phyloP scores from a whole-genome alignment of 345 rosid species.

The Corchorus olitorius region DNA sequence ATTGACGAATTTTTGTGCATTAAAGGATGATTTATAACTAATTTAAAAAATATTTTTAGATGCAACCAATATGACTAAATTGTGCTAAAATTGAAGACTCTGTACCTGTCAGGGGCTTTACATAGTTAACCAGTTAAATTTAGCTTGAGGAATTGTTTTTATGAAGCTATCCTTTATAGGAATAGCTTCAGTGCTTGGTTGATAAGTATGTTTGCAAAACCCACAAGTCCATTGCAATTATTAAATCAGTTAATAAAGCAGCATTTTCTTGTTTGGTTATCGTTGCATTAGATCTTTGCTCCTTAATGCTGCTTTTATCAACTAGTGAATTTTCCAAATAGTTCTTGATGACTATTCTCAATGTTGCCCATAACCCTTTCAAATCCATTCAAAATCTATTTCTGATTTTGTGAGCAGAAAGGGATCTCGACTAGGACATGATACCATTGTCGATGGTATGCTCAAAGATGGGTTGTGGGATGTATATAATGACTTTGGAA shows the following conservation, averaged over 20 bases:
- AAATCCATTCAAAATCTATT: neutral
- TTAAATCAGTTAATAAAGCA: neutral
- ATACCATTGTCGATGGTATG: conserved; percentile 84
- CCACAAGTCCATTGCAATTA: neutral
- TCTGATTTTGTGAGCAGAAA: conserved; percentile 50
- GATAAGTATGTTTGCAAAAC: neutral
- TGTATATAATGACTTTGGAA: conserved; percentile 86
- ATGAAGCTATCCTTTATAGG: neutral
- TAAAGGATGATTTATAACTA: neutral
- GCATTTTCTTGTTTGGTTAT: neutral
- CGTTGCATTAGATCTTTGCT: neutral
- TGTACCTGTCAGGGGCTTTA: neutral
- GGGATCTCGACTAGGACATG: conserved; percentile 90
- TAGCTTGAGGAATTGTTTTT: neutral
- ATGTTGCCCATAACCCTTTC: neutral
- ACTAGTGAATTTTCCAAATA: neutral
- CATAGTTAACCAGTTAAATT: neutral
- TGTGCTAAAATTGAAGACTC: conserved; percentile 14
- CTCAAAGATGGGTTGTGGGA: conserved; percentile 98
- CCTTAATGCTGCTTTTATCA: neutral
- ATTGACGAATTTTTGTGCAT: neutral
- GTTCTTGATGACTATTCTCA: neutral
- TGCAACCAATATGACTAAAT: neutral
- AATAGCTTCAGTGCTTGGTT: conserved; percentile 2
- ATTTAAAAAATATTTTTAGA: neutral